Base-by-base conservation (phyloP, 2,329 filamentous ascomycete genomes). In the Cadophora luteo-olivacea region DNA sequence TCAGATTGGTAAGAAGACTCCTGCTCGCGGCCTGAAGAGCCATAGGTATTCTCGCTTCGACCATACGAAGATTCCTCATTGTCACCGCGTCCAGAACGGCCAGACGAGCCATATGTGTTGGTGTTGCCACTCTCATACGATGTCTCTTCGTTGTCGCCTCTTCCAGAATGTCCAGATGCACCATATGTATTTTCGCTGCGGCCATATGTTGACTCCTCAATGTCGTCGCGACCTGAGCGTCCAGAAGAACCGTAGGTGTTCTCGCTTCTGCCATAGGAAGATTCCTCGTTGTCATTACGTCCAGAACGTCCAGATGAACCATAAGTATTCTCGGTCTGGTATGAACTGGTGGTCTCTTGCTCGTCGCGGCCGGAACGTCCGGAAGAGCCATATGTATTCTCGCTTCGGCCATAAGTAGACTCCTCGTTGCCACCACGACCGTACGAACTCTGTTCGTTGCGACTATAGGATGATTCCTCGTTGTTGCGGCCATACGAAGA, bases 181-280 rank as follows among this genome's bases (percentile, higher is more conserved):
- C 55, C 64, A 49, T 52, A 45, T 14, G 55, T 38, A 22, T 58
- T 38, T 22, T 38, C 24, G 19, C 64, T 57, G 41, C 45, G 45
- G 9, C 55, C 33, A 29, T 66, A 61, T 6, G 64, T 61, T n/a
- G 54, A 52, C 41, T 66, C 58, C 29, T 66, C 58, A 24, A 57
- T 63, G n/a, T 60, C 36, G 2, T 25, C 25, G n/a, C 41, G 52
- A 14, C 63, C 63, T 25, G 38, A 49, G 25, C 48, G 48, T 3
- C 61, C 48, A 12, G 61, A 64, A 11, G 16, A n/a, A 8, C 64
- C 54, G 22, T 55, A 65, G 22, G 64, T 65, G 19, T 60, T 48
- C 8, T 33, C 54, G 2, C 12, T 45, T 22, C 58, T 29, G n/a
- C 33, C n/a, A 45, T 63, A 57, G 9, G 60, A 62, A 48, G 33